phyloP scores from a whole-genome alignment of 1,284 basidiomycete species.

The Ustilago hordei region DNA sequence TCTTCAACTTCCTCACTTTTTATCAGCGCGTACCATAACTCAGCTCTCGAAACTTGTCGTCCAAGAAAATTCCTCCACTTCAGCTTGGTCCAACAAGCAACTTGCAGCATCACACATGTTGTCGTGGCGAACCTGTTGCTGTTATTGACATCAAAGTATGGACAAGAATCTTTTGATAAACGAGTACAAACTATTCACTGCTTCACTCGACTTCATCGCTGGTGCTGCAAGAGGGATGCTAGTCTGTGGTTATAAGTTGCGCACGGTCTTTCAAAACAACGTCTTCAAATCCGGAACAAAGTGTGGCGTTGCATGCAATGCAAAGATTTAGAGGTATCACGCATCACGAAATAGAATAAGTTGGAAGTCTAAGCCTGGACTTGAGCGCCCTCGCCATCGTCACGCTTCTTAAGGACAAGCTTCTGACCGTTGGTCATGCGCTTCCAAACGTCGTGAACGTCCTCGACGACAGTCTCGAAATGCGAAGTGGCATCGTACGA shows the following conservation, averaged over 20 bases:
- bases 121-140: background rate
- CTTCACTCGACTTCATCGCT: background rate
- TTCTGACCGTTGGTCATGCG: conserved; percentile 65
- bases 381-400: conserved; percentile 66
- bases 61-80: conserved; percentile 17
- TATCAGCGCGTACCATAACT: background rate
- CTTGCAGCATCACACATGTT: background rate
- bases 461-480: conserved; percentile 83
- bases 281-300: background rate
- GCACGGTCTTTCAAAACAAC: conserved; percentile 8
- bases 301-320: background rate
- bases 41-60: conserved; percentile 17
- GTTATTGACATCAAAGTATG: background rate
- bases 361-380: conserved; percentile 53
- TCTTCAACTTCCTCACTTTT: too few species aligned
- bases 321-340: conserved; percentile 10
- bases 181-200: too few species aligned
- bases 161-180: background rate
- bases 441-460: conserved; percentile 67
- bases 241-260: conserved; percentile 2
- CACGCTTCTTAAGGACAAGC: conserved; percentile 67
- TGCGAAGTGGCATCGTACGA: conserved; percentile 99
- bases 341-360: background rate
- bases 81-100: background rate
- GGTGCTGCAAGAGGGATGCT: background rate